These are phyloP conservation scores for Kluyveromyces siamensis DNA, from an alignment of 805 yeast genomes.

Conservation along the genomic window DNA sequence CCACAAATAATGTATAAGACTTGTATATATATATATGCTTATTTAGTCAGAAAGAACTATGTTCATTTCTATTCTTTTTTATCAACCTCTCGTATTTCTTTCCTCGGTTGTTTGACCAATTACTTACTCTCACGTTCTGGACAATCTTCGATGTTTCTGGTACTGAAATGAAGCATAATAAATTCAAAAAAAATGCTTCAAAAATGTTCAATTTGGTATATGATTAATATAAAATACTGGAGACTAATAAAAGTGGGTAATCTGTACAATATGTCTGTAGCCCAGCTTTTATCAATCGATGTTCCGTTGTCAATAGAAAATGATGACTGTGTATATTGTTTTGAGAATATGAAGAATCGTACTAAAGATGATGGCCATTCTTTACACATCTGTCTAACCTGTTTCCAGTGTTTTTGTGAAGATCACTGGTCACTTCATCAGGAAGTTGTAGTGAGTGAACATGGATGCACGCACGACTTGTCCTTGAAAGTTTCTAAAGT, in stretches of 20 bases:
- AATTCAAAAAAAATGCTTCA: no score
- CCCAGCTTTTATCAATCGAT: constrained; percentile 7
- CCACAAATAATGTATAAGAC: neutral
- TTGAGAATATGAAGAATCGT: constrained; percentile 52
- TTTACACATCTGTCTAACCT: constrained; percentile 64
- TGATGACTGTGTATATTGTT: constrained; percentile 87
- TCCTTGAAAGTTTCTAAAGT: constrained; percentile 52
- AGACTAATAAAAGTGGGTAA: no score
- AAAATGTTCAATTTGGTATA: no score
- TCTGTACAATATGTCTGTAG: constrained; percentile 4
- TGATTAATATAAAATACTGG: no score
- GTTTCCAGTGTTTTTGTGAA: constrained; percentile 64
- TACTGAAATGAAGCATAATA: no score
- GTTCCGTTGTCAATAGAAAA: constrained; percentile 47
- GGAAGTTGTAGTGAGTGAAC: constrained; percentile 16
- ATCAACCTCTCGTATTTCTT: no score
- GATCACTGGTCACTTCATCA: constrained; percentile 54
- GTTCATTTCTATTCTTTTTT: no score
- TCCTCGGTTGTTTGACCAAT: no score
- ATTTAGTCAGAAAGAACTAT: neutral
- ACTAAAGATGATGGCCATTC: constrained; percentile 20
- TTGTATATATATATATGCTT: neutral
- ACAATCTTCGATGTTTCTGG: no score
- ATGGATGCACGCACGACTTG: constrained; percentile 40
- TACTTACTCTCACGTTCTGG: no score